These are phyloP conservation scores for Saitozyma sp. DNA, from an alignment of 768 basidiomycete genomes.

Conservation along the genomic window DNA sequence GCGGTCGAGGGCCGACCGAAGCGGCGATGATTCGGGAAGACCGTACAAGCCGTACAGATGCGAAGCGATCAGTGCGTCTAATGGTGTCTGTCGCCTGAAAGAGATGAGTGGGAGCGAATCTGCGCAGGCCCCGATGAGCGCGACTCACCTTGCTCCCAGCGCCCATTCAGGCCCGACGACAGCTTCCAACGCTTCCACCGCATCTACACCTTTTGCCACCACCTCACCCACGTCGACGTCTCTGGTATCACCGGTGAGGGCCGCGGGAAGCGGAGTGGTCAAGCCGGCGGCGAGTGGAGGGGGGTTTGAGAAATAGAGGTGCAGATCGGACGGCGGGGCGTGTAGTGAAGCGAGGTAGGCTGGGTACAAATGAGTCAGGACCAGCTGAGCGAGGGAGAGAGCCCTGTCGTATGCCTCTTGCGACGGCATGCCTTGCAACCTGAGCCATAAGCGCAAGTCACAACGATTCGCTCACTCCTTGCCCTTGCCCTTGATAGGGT, in stretches of 20 bases:
- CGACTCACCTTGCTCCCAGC: conserved; percentile 35
- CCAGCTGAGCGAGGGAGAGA: conserved; percentile 34
- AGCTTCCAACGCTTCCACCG: conserved; percentile 17
- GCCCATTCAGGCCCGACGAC: conserved; percentile 25
- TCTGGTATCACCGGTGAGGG: conserved; percentile 35
- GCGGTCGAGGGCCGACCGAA: conserved; percentile 8
- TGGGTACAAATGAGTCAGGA: conserved; percentile 26
- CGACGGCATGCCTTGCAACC: conserved; percentile 35
- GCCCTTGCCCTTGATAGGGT: conserved; percentile 34
- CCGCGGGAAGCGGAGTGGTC: conserved; percentile 36
- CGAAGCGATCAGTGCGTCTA: conserved; percentile 40
- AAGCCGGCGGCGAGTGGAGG: conserved; percentile 38
- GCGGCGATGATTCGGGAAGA: conserved; percentile 7
- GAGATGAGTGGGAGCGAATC: too few species aligned
- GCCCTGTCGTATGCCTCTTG: conserved; percentile 38
- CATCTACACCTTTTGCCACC: conserved; percentile 23
- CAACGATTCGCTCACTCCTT: conserved; percentile 24
- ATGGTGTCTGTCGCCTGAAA: conserved; percentile 38
- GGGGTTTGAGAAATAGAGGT: conserved; percentile 26
- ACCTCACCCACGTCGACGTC: conserved; percentile 22
- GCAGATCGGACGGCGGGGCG: conserved; percentile 7
- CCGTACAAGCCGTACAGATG: conserved; percentile 30
- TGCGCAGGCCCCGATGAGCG: too few species aligned
- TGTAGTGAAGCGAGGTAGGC: conserved; percentile 34
- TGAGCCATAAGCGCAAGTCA: conserved; percentile 3